A percentile compares a stretch with the other conserved stretches of the same genome.
These are phyloP conservation scores for Apiospora arundinis DNA, from an alignment of 2,329 filamentous ascomycete genomes.

Conservation along the genomic window DNA sequence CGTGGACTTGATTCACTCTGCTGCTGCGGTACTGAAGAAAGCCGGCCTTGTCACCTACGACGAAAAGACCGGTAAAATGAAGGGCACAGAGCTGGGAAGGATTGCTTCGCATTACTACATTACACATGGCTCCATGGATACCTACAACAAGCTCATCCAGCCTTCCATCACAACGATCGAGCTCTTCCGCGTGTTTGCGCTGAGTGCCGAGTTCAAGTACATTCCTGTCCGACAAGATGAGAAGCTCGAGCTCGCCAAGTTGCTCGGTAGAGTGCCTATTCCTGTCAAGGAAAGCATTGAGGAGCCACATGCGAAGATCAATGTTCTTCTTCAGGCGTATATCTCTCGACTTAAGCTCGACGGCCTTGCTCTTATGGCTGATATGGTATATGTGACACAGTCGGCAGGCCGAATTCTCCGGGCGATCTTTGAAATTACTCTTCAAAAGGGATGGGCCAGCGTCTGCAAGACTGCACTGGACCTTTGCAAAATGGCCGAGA, in stretches of 20 bases:
- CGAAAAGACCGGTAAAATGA: conserved; percentile 86
- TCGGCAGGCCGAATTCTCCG: conserved; percentile 95
- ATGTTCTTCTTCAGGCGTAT: conserved; percentile 94
- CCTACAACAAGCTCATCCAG: conserved; percentile 94
- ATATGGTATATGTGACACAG: conserved; percentile 98
- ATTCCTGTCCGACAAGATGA: conserved; percentile 98
- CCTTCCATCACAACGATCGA: conserved; percentile 93
- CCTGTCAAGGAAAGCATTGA: conserved; percentile 98
- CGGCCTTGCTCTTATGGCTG: conserved; percentile 93
- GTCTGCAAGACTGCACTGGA: conserved; percentile 93
- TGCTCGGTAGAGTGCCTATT: conserved; percentile 88
- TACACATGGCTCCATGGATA: conserved; percentile 93
- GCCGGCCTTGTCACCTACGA: conserved; percentile 94
- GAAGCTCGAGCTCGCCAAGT: conserved; percentile 92
- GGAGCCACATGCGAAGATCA: conserved; percentile 97
- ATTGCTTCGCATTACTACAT: conserved; percentile 99
- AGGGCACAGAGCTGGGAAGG: conserved; percentile 90
- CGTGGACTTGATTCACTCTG: conserved; percentile 96
- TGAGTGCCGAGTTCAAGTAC: conserved; percentile 98
- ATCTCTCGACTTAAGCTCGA: conserved; percentile 95
- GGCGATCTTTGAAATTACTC: conserved; percentile 94
- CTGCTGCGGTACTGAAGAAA: conserved; percentile 84
- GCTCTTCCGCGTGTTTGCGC: conserved; percentile 92
- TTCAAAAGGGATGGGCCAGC: conserved; percentile 94
- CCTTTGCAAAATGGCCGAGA: conserved; percentile 98